Percentiles rank a stretch among this genome's conserved stretches.
These are phyloP conservation scores for Kluyveromyces marxianus DNA, from an alignment of 1,139 yeast species.

Conservation along the genomic window DNA sequence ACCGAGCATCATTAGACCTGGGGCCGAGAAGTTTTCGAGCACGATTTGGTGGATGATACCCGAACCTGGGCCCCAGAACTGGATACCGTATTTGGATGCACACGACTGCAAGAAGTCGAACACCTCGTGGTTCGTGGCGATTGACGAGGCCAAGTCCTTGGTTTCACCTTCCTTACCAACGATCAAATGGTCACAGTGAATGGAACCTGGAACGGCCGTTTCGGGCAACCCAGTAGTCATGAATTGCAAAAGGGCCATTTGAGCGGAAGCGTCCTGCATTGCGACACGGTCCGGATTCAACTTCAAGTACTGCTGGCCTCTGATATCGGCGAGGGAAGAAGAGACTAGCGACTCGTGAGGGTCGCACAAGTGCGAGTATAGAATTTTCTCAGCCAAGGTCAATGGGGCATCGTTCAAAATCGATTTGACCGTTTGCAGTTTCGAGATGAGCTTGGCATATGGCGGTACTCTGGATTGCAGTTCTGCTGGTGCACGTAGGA, in stretches of 20 bases:
- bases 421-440: slow-evolving; percentile 53
- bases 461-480: slow-evolving; percentile 76
- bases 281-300: slow-evolving; percentile 97
- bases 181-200: slow-evolving; percentile 95
- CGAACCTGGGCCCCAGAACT: slow-evolving; percentile 99
- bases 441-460: slow-evolving; percentile 62
- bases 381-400: slow-evolving; percentile 87
- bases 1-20: slow-evolving; percentile 93
- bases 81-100: slow-evolving; percentile 88
- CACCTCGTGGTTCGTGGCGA: slow-evolving; percentile 84
- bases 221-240: slow-evolving; percentile 89
- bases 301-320: slow-evolving; percentile 84
- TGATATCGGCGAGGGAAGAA: slow-evolving; percentile 39
- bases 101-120: slow-evolving; percentile 87
- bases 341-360: slow-evolving; percentile 71
- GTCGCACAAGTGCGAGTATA: slow-evolving; percentile 81
- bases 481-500: slow-evolving; percentile 46
- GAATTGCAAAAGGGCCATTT: slow-evolving; percentile 92
- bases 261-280: slow-evolving; percentile 99
- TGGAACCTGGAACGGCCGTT: slow-evolving; percentile 88
- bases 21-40: slow-evolving; percentile 87
- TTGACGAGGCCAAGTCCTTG: slow-evolving; percentile 63
- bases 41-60: slow-evolving; percentile 98
- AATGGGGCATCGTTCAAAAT: slow-evolving; percentile 66
- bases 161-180: slow-evolving; percentile 93